Percentiles rank a stretch among this genome's conserved stretches.
Conservation (phyloP, 2,329 filamentous ascomycete species). For the Didymella exigua region DNA sequence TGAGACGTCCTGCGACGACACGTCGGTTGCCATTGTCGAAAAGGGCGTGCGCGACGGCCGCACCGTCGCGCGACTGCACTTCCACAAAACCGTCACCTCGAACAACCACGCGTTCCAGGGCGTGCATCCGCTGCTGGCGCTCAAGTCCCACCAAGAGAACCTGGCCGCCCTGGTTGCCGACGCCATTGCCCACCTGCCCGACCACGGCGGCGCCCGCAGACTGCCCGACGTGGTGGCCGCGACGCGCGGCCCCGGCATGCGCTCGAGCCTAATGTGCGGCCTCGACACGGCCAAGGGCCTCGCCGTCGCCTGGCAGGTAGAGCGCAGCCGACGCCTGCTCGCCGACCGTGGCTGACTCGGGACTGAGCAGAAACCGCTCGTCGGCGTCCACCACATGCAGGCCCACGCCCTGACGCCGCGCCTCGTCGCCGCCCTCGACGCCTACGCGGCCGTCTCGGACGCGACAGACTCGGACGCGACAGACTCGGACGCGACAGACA, state of each 20-base stretch:
- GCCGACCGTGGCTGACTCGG: constrained; percentile 2
- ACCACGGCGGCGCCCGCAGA: constrained; percentile 11
- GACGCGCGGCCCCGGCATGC: constrained; percentile 90
- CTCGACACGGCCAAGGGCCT: constrained; percentile 87
- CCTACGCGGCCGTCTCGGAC: background rate
- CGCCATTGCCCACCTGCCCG: constrained; percentile 64
- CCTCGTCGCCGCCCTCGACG: constrained; percentile 68
- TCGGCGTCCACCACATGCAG: constrained; percentile 97
- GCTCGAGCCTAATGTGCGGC: constrained; percentile 75
- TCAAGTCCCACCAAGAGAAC: constrained; percentile 74
- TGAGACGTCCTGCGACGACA: constrained; percentile 91
- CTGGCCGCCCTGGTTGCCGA: constrained; percentile 71
- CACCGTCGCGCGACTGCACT: constrained; percentile 65
- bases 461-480: background rate
- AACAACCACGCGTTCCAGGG: constrained; percentile 77
- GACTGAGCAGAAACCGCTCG: constrained; percentile 72
- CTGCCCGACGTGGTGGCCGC: constrained; percentile 85
- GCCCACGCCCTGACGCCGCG: constrained; percentile 90
- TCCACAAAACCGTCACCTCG: constrained; percentile 80
- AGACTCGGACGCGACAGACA: background rate
- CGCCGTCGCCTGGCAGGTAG: constrained; percentile 73
- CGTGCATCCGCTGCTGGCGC: constrained; percentile 77
- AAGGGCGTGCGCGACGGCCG: constrained; percentile 47
- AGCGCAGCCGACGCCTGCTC: background rate
- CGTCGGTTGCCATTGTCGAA: constrained; percentile 81